phyloP scores from a whole-genome alignment of 768 basidiomycete genomes.

The Macrolepiota albuminosa region DNA sequence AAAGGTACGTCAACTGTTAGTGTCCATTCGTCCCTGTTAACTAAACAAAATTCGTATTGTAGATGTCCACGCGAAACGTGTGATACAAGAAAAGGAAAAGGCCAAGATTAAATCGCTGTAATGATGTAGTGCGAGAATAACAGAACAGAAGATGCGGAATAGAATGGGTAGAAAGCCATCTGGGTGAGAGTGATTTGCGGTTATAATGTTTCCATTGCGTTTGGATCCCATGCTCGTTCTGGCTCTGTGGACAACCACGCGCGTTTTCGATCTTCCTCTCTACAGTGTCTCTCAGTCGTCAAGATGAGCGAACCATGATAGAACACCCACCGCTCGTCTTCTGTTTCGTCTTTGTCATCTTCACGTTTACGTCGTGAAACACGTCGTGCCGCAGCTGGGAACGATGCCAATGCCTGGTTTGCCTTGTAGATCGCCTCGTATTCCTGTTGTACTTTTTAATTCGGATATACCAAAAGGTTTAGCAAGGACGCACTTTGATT shows the following conservation, averaged over 20 bases:
- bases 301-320: not conserved
- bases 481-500: constrained; percentile 59
- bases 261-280: constrained; percentile 39
- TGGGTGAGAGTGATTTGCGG: not conserved
- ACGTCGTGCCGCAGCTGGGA: constrained; percentile 41
- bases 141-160: not conserved
- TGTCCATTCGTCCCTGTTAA: constrained; percentile 2
- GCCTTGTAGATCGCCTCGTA: constrained; percentile 92
- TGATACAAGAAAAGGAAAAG: constrained; percentile 79
- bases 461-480: not conserved
- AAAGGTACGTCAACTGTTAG: constrained; percentile 48
- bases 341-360: constrained; percentile 67
- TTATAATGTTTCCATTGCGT: constrained; percentile 47
- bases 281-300: constrained; percentile 15
- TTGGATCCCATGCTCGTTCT: constrained; percentile 29
- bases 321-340: constrained; percentile 23
- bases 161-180: not conserved
- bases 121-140: constrained; percentile 1
- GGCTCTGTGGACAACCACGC: constrained; percentile 32
- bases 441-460: constrained; percentile 46
- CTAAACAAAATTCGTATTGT: constrained; percentile 9
- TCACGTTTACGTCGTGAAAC: constrained; percentile 58
- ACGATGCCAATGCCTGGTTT: constrained; percentile 58
- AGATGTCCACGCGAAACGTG: constrained; percentile 80
- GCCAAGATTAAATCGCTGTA: constrained; percentile 75